Conservation (phyloP, 352 stramenopile species). For the Blastocystis sp. region DNA sequence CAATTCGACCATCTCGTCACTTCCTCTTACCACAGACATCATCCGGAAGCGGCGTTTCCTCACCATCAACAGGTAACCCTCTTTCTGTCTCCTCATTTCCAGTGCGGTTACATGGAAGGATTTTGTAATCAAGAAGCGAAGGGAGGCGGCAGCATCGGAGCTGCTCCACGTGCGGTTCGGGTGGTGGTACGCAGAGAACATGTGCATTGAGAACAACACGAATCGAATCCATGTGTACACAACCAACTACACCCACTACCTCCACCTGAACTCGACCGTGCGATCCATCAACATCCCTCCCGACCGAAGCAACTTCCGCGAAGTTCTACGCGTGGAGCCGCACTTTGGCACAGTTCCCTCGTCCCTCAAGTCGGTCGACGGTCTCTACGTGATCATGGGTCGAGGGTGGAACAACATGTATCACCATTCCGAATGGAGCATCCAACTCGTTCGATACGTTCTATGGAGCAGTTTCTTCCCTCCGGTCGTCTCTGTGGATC, state of each 20-base stretch:
- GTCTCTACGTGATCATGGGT: constrained; percentile 28
- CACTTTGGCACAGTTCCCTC: constrained; percentile 1
- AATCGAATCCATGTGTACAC: constrained; percentile 45
- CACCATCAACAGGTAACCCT: neutral
- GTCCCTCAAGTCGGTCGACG: neutral
- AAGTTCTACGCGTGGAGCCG: neutral
- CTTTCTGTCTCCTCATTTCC: neutral
- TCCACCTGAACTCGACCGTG: neutral
- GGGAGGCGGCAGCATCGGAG: neutral
- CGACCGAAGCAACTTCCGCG: constrained; percentile 10
- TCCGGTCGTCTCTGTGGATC: neutral
- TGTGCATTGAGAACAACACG: constrained; percentile 50
- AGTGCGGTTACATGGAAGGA: neutral
- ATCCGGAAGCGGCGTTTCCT: constrained; percentile 20
- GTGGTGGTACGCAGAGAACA: constrained; percentile 27
- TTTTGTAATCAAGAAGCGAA: neutral
- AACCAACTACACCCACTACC: constrained; percentile 28
- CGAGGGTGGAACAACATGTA: constrained; percentile 55
- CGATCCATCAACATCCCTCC: neutral
- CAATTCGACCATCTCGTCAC: neutral
- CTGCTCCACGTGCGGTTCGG: neutral
- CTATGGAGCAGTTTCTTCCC: neutral
- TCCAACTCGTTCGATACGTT: constrained; percentile 30
- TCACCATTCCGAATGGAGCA: constrained; percentile 44
- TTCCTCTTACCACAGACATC: neutral